phyloP scores from a whole-genome alignment of 805 yeast genomes.

The Komagataella ulmi region DNA sequence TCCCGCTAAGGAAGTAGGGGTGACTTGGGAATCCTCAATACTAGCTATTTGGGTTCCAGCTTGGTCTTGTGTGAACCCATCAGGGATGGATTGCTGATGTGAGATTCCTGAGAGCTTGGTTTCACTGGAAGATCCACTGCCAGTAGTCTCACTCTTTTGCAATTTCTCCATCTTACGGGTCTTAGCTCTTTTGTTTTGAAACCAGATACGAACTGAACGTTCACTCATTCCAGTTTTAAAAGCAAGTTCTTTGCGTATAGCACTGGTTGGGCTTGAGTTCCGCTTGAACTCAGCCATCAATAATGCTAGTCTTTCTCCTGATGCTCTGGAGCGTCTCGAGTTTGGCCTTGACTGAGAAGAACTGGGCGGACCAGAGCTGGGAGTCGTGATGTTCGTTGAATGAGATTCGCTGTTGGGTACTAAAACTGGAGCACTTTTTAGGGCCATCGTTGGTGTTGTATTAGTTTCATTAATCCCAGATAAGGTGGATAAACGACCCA shows the following conservation, averaged over 20 bases:
- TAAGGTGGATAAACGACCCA: neutral
- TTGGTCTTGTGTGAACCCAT: neutral
- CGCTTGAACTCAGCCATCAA: constrained; percentile 55
- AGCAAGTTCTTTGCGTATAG: constrained; percentile 55
- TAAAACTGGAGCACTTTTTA: neutral
- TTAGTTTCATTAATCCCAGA: neutral
- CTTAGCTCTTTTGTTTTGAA: constrained; percentile 79
- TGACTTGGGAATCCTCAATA: neutral
- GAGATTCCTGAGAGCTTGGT: neutral
- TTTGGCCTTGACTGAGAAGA: constrained; percentile 1
- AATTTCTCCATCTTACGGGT: constrained; percentile 51
- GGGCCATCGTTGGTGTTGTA: neutral
- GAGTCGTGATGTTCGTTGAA: neutral
- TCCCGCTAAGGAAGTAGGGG: neutral
- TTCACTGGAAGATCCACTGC: constrained; percentile 1
- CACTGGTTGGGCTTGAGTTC: constrained; percentile 68
- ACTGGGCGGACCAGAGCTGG: neutral
- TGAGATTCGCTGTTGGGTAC: neutral
- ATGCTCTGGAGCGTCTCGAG: constrained; percentile 21
- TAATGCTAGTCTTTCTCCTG: constrained; percentile 60
- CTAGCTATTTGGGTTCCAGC: neutral
- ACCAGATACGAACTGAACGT: constrained; percentile 86
- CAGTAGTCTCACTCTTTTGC: constrained; percentile 14
- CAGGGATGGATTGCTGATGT: neutral
- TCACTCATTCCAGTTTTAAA: constrained; percentile 72